These are phyloP conservation scores for Tolypocladium sp. DNA, from an alignment of 2,329 filamentous ascomycete species.

Conservation along the genomic window DNA sequence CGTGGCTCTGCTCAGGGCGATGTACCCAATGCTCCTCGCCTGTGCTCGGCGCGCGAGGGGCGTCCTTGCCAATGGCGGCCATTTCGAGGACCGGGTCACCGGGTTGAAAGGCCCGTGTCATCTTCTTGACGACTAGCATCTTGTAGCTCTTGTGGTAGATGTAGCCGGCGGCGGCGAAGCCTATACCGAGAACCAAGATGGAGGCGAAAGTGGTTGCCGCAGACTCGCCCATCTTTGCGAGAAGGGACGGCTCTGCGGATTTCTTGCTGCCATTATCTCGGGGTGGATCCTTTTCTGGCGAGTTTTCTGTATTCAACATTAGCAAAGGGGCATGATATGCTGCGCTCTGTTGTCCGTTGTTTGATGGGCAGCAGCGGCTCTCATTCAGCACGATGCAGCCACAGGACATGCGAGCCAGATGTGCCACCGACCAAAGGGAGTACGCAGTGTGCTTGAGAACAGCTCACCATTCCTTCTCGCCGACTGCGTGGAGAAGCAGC, in stretches of 20 bases:
- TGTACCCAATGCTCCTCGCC: constrained; percentile 58
- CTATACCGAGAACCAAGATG: constrained; percentile 59
- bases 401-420: not conserved
- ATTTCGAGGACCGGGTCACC: constrained; percentile 84
- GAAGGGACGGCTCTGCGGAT: constrained; percentile 25
- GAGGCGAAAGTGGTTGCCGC: constrained; percentile 70
- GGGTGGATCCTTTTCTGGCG: too few species aligned
- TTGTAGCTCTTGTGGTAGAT: constrained; percentile 83
- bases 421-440: not conserved
- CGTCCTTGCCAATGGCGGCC: constrained; percentile 55
- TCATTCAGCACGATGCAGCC: not conserved
- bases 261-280: not conserved
- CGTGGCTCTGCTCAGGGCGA: constrained; percentile 69
- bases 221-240: constrained; percentile 60
- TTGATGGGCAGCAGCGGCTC: not conserved
- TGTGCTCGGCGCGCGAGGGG: constrained; percentile 31
- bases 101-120: constrained; percentile 82
- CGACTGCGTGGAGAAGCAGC: constrained; percentile 2
- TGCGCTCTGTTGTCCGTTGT: not conserved
- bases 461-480: constrained; percentile 1
- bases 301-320: not conserved
- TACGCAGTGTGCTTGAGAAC: not conserved
- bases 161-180: constrained; percentile 60
- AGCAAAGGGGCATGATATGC: not conserved
- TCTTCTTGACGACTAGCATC: constrained; percentile 80